These are phyloP conservation scores for Lentinus tigrinus DNA, from an alignment of 768 basidiomycete species.

Conservation along the genomic window DNA sequence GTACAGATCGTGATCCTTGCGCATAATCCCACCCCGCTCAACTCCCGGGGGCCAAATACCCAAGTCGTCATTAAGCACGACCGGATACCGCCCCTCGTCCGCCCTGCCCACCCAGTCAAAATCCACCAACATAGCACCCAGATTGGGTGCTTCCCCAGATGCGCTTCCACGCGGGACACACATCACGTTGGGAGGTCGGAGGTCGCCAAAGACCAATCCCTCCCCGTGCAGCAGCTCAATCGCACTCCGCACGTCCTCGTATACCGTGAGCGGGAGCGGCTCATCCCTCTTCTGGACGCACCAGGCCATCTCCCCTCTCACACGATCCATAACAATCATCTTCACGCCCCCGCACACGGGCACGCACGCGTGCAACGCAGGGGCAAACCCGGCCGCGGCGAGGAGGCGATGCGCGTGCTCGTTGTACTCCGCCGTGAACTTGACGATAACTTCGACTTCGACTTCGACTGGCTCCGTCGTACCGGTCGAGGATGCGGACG, in stretches of 20 bases:
- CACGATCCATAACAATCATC: constrained; percentile 18
- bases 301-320: neutral
- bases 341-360: constrained; percentile 1
- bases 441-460: constrained; percentile 13
- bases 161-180: neutral
- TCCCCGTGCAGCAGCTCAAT: constrained; percentile 1
- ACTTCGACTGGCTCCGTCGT: no score
- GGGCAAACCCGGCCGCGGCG: constrained; percentile 13
- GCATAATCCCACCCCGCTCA: no score
- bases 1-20: no score
- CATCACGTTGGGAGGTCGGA: constrained; percentile 9
- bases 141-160: no score
- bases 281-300: neutral
- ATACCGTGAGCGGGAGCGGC: neutral
- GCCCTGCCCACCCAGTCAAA: no score
- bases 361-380: constrained; percentile 4
- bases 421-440: constrained; percentile 12
- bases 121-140: no score
- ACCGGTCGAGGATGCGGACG: no score
- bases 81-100: no score
- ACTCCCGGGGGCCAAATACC: no score
- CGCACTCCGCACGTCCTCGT: constrained; percentile 4
- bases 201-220: constrained; percentile 13
- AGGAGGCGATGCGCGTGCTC: constrained; percentile 10
- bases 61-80: no score